Conservation (phyloP, 2,329 filamentous ascomycete species). For the Clonostachys rosea region DNA sequence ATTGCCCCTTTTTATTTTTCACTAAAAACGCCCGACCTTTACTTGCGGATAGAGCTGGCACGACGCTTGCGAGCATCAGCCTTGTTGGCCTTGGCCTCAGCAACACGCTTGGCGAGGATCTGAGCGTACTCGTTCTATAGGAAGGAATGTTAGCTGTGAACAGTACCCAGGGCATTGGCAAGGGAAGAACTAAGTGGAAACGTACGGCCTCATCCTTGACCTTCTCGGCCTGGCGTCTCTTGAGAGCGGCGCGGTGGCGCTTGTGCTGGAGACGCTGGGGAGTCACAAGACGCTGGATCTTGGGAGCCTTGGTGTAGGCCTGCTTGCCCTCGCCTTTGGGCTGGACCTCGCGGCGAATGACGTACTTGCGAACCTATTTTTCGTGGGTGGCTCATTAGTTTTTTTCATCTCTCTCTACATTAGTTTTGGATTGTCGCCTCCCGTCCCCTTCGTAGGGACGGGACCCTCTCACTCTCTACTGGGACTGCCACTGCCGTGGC, state of each 20-base stretch:
- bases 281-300: slow-evolving; percentile 99
- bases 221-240: slow-evolving; percentile 95
- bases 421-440: background rate
- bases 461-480: slow-evolving; percentile 56
- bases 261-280: slow-evolving; percentile 99
- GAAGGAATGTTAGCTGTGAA: slow-evolving; percentile 24
- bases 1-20: slow-evolving; percentile 18
- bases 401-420: background rate
- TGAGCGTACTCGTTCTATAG: slow-evolving; percentile 90
- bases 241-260: slow-evolving; percentile 95
- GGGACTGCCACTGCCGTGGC: slow-evolving; percentile 35
- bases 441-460: background rate
- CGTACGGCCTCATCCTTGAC: slow-evolving; percentile 98
- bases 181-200: slow-evolving; percentile 14
- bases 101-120: slow-evolving; percentile 93
- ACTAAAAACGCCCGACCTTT: slow-evolving; percentile 36
- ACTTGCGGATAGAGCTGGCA: slow-evolving; percentile 92
- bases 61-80: slow-evolving; percentile 94
- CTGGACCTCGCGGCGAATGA: slow-evolving; percentile 97
- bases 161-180: background rate
- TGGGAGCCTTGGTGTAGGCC: slow-evolving; percentile 99
- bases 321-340: slow-evolving; percentile 97
- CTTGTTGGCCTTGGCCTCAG: slow-evolving; percentile 92
- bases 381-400: slow-evolving; percentile 28
- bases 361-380: slow-evolving; percentile 92